Percentiles rank a stretch among this genome's conserved stretches.
These are phyloP conservation scores for Linum lewisii DNA, from an alignment of 345 rosid genomes.

Conservation along the genomic window DNA sequence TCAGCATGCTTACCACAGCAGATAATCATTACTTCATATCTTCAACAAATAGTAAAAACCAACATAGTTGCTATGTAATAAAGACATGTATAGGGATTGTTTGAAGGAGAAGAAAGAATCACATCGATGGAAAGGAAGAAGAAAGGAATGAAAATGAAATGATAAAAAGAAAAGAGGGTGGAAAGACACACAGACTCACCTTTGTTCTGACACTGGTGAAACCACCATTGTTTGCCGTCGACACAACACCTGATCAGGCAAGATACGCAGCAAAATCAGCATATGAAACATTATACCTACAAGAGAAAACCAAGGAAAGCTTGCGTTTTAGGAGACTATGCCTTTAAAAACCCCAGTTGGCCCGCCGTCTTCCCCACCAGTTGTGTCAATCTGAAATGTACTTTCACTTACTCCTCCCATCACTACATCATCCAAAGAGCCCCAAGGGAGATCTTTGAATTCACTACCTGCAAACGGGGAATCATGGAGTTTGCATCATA, in stretches of 20 bases:
- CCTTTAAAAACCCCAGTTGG: slow-evolving; percentile 77
- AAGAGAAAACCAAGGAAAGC: background rate
- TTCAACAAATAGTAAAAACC: background rate
- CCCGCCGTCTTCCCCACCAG: slow-evolving; percentile 66
- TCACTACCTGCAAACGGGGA: slow-evolving; percentile 36
- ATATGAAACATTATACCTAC: slow-evolving; percentile 2
- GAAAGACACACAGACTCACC: slow-evolving; percentile 42
- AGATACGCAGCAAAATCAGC: background rate
- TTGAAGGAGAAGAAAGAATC: background rate
- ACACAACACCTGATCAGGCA: slow-evolving; percentile 52
- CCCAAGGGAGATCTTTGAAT: slow-evolving; percentile 83
- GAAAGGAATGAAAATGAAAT: slow-evolving; percentile 3
- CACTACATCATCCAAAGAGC: slow-evolving; percentile 93
- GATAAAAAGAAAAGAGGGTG: background rate
- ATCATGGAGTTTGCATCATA: background rate
- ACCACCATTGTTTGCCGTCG: slow-evolving; percentile 92
- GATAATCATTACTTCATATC: background rate
- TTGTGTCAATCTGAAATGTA: slow-evolving; percentile 45
- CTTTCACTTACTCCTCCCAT: slow-evolving; percentile 98
- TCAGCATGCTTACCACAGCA: no score
- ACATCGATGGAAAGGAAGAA: slow-evolving; percentile 4
- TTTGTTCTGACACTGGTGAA: slow-evolving; percentile 77
- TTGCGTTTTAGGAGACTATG: slow-evolving; percentile 19
- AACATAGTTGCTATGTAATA: background rate
- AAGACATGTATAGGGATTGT: background rate